These are phyloP conservation scores for Cyphellophora europaea DNA, from an alignment of 2,329 filamentous ascomycete species.

Conservation along the genomic window DNA sequence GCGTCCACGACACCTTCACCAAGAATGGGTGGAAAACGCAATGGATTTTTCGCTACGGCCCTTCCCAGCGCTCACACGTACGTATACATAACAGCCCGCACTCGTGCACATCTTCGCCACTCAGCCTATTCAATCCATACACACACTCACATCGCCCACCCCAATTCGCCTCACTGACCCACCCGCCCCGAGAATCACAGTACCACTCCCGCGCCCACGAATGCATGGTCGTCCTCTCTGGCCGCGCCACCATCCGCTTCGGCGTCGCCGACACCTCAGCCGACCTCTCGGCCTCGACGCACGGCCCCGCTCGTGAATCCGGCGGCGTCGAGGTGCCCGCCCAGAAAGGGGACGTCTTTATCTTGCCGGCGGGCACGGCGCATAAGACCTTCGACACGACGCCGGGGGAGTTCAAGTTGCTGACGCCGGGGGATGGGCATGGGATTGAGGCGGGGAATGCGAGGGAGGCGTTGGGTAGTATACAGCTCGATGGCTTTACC, in stretches of 20 bases:
- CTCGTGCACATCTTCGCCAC: too few relatives aligned
- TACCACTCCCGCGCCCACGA: conserved; percentile 51
- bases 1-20: conserved; percentile 36
- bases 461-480: conserved; percentile 24
- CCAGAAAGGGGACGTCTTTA: conserved; percentile 46
- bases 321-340: conserved; percentile 43
- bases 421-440: conserved; percentile 36
- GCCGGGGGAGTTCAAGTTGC: conserved; percentile 30
- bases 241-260: conserved; percentile 44
- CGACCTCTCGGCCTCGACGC: conserved; percentile 30
- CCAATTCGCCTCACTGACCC: too few relatives aligned
- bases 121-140: too few relatives aligned
- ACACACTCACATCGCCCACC: too few relatives aligned
- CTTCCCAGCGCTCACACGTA: conserved; percentile 45
- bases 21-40: conserved; percentile 44
- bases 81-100: too few relatives aligned
- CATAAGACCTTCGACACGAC: conserved; percentile 44
- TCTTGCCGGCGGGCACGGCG: conserved; percentile 47
- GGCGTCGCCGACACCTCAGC: conserved; percentile 41
- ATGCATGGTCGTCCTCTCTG: conserved; percentile 48
- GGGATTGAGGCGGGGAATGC: conserved; percentile 24
- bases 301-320: conserved; percentile 31
- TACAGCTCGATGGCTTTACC: conserved; percentile 37
- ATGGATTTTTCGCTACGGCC: conserved; percentile 50
- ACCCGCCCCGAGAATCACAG: too few relatives aligned